Percentiles rank a stretch among this genome's conserved stretches.
phyloP scores from a whole-genome alignment of 2,329 filamentous ascomycete genomes.

The Lasiodiplodia citricola region DNA sequence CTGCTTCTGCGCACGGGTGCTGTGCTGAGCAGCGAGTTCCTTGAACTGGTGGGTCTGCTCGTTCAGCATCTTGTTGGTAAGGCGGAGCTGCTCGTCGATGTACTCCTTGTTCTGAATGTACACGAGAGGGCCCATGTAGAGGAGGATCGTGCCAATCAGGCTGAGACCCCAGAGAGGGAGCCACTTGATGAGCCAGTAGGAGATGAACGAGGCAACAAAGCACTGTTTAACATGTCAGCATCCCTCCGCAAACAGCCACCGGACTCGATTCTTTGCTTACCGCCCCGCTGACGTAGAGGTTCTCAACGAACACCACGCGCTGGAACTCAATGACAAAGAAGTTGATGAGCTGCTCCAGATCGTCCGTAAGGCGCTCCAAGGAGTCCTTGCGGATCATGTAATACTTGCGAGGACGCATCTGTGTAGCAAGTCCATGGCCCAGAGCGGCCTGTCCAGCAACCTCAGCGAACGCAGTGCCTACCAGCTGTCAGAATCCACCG shows the following conservation, averaged over 20 bases:
- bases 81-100: conserved; percentile 65
- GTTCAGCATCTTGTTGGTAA: conserved; percentile 59
- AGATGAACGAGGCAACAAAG: conserved; percentile 62
- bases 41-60: conserved; percentile 65
- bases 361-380: conserved; percentile 65
- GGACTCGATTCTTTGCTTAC: conserved; percentile 51
- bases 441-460: conserved; percentile 61
- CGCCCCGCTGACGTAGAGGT: conserved; percentile 63
- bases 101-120: conserved; percentile 70
- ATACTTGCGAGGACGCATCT: conserved; percentile 68
- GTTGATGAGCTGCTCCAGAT: conserved; percentile 68
- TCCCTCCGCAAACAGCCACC: not conserved
- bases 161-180: conserved; percentile 69
- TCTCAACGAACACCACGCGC: conserved; percentile 69
- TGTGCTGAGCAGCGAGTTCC: conserved; percentile 65
- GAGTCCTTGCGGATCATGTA: conserved; percentile 69
- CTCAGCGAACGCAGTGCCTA: conserved; percentile 63
- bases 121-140: conserved; percentile 65
- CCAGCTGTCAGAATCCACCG: conserved; percentile 33
- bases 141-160: conserved; percentile 60
- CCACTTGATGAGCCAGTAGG: conserved; percentile 70
- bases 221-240: conserved; percentile 50
- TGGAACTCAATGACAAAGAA: conserved; percentile 73
- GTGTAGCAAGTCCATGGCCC: conserved; percentile 64
- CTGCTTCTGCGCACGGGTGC: conserved; percentile 61